Conservation (phyloP, 1,284 basidiomycete species). For the Ceratobasidium theobromae region DNA sequence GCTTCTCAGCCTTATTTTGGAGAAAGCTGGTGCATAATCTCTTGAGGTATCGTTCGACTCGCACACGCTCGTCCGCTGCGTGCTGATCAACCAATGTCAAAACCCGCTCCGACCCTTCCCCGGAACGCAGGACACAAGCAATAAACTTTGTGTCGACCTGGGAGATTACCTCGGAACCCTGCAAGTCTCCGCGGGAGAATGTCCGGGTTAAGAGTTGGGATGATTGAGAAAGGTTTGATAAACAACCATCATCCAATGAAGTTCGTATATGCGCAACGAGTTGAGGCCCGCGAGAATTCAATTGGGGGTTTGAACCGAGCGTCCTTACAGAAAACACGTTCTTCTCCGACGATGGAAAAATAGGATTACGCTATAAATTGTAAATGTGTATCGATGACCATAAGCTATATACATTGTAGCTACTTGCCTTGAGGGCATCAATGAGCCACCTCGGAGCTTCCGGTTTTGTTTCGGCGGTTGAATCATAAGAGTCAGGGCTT, state of each 20-base stretch:
- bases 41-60: conserved; percentile 80
- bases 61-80: conserved; percentile 89
- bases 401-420: neutral
- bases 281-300: neutral
- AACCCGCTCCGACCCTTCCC: conserved; percentile 39
- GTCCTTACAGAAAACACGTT: neutral
- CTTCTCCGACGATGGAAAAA: neutral
- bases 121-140: conserved; percentile 57
- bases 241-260: neutral
- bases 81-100: conserved; percentile 91
- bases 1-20: conserved; percentile 38
- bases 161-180: conserved; percentile 59
- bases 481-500: neutral
- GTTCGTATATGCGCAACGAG: neutral
- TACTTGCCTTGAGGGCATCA: conserved; percentile 15
- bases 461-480: neutral
- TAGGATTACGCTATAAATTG: neutral
- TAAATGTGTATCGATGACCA: neutral
- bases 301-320: neutral
- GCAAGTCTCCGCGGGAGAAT: conserved; percentile 58
- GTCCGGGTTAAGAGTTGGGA: conserved; percentile 5
- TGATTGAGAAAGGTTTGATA: conserved; percentile 4
- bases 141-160: conserved; percentile 92
- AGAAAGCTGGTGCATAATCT: conserved; percentile 68
- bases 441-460: conserved; percentile 3